Base-by-base conservation (phyloP, 371 early-diverging fungal genomes). In the Saksenaea oblongispora region DNA sequence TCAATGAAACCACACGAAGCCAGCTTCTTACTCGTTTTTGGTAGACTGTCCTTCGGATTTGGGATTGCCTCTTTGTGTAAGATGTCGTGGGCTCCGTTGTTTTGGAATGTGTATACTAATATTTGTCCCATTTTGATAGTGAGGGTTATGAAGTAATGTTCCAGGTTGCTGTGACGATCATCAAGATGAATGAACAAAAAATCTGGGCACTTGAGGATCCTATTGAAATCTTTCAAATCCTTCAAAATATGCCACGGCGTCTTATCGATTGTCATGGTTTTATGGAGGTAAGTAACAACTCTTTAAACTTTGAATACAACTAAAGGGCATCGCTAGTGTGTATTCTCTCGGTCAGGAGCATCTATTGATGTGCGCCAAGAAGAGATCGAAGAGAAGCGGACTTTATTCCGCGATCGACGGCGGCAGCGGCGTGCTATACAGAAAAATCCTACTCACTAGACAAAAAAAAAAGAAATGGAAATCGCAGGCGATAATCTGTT, bases 61-160 rank as follows among this genome's bases (percentile, higher is more conserved):
- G 93, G 93, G 95, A 93, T 84, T 84, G 85, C 51, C 89, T 93
- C 61, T 88, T 88, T 64, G 87, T 88, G 86, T 83, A 82, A 77
- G 87, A 71, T 14, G 15, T 11, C 13, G 17, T 7, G 17, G 22
- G 41, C 35, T 14, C 35, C 27, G 15, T 17, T 35, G 31, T 26
- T 27, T 51, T 13, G 56, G 10, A 39, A 34, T 36, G 34, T 59
- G 34, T 15, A 5, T 31, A n/a, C 34, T 34, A 14, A 47, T 5
- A 14, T 14, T 44, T 39, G 51, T 27, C 62, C 22, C n/a, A 18
- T 42, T n/a, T 35, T 24, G 58, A 34, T 62, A 87, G 86, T 62
- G 92, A 93, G 67, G 93, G 93, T 2, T 87, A 87, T 68, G 89
- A 89, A 66, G 84, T 92, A n/a, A 63, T 93, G 8, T 89, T 89